phyloP scores from a whole-genome alignment of 192 early-diverging fungal genomes.

The Coemansia sp. region DNA sequence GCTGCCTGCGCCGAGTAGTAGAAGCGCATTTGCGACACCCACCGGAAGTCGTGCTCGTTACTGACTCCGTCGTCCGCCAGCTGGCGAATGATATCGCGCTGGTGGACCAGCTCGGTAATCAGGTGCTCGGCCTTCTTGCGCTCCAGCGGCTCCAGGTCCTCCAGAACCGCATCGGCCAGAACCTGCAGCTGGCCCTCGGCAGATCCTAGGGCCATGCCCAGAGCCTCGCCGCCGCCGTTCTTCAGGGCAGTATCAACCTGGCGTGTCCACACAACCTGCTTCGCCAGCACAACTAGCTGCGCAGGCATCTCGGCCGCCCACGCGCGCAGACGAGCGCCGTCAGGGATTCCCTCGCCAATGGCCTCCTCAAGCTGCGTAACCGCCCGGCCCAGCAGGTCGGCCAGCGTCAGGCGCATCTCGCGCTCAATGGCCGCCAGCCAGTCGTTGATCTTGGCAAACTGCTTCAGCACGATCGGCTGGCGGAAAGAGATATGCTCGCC shows the following conservation, averaged over 20 bases:
- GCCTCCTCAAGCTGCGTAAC: slow-evolving; percentile 62
- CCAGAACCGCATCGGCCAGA: slow-evolving; percentile 89
- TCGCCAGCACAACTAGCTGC: slow-evolving; percentile 87
- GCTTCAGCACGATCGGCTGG: slow-evolving; percentile 67
- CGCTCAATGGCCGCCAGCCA: slow-evolving; percentile 92
- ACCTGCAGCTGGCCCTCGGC: slow-evolving; percentile 72
- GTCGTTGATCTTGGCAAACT: slow-evolving; percentile 91
- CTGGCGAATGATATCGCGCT: slow-evolving; percentile 84
- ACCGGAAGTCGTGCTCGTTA: slow-evolving; percentile 76
- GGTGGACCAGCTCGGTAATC: slow-evolving; percentile 98
- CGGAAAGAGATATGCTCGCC: slow-evolving; percentile 85
- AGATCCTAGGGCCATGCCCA: slow-evolving; percentile 54
- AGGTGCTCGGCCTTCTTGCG: slow-evolving; percentile 97
- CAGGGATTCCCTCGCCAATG: slow-evolving; percentile 41
- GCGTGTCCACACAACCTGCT: slow-evolving; percentile 87
- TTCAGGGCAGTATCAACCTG: slow-evolving; percentile 73
- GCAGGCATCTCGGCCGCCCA: slow-evolving; percentile 91
- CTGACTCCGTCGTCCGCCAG: slow-evolving; percentile 50
- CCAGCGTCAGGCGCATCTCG: slow-evolving; percentile 88
- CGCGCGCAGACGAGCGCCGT: slow-evolving; percentile 53
- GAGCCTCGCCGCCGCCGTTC: slow-evolving; percentile 13
- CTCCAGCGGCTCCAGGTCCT: slow-evolving; percentile 72
- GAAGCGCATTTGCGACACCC: slow-evolving; percentile 96
- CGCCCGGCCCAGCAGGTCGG: slow-evolving; percentile 65
- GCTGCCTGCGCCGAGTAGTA: slow-evolving; percentile 63